phyloP scores from a whole-genome alignment of 78 protist species.

The Chrysochromulina tobinii region DNA sequence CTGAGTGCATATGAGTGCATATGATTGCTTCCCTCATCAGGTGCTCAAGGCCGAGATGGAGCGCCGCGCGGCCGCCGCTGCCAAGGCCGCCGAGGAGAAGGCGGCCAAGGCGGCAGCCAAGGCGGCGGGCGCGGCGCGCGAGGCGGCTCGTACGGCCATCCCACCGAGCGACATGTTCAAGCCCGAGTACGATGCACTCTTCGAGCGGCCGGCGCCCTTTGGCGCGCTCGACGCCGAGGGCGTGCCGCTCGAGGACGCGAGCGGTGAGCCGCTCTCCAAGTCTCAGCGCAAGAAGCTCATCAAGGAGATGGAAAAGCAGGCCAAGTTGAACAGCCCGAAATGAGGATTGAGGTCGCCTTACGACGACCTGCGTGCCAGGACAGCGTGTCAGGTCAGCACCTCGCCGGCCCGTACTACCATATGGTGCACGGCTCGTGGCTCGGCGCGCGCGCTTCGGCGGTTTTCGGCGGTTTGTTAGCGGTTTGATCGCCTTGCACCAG shows the following conservation, averaged over 20 bases:
- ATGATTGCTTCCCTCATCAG: no score
- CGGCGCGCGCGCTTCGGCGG: no score
- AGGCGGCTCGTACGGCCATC: not conserved
- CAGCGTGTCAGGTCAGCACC: no score
- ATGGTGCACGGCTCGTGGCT: no score
- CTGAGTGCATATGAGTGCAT: no score
- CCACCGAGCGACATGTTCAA: not conserved
- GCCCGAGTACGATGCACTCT: not conserved
- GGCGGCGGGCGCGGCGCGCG: not conserved
- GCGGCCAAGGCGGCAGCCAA: not conserved
- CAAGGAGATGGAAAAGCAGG: not conserved
- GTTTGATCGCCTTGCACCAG: no score
- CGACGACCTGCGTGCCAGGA: no score
- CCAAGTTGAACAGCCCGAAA: not conserved
- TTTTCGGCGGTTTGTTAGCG: no score
- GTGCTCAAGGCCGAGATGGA: not conserved
- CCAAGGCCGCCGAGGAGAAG: not conserved
- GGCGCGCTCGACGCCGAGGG: not conserved
- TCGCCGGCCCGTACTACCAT: no score
- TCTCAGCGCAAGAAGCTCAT: not conserved
- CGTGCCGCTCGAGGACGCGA: no score
- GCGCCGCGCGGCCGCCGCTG: not conserved
- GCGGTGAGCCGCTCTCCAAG: not conserved
- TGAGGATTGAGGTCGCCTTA: not conserved
- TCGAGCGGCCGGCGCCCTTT: not conserved